Base-by-base conservation (phyloP, 331 rosid species). In the Acacia concinna region DNA sequence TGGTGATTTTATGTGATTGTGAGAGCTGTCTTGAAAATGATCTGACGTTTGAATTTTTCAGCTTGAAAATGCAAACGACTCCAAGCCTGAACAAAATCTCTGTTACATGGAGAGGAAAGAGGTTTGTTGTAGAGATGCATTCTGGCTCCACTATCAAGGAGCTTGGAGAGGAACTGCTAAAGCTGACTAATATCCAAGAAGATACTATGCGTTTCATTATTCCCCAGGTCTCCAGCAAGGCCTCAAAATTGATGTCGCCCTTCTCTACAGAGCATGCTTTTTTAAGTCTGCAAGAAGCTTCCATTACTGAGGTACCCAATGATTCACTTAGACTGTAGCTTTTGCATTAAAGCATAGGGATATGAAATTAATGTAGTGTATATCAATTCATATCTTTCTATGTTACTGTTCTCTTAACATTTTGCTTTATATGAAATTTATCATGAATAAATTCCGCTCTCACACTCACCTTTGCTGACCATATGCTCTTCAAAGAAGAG, bases 121-220 rank as follows among this genome's bases (percentile, higher is more conserved):
- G 85, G 79, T 90, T 90, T 83, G 63, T 37, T 23, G 82, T 93
- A 15, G 90, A 87, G 72, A 88, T 91, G 84, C 81, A 81, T 76
- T 68, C 68, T 14, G 75, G 52, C 71, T 85, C 93, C 67, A 90
- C 86, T 75, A 79, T 96, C 54, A 90, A 89, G 87, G 97, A 93
- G 70, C 92, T 96, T 21, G 98, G 97, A 71, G 78, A 89, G 35
- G 85, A 96, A 66, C 84, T 93, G 81, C 93, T 79, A 62, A 86
- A 84, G 63, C 75, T 90, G 47, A 90, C 96, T 2, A 62, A 85
- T 79, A 85, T 93, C 68, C 89, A 89, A 83, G 89, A 87, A 75
- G 96, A 91, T 84, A 96, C 99, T 10, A 89, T 95, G 97, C 83
- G 91, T 68, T 66, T 96, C 68, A 93, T 96, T 83, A 87, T 95